phyloP scores from a whole-genome alignment of 2,329 filamentous ascomycete genomes.

The Atkinsonella texensis region DNA sequence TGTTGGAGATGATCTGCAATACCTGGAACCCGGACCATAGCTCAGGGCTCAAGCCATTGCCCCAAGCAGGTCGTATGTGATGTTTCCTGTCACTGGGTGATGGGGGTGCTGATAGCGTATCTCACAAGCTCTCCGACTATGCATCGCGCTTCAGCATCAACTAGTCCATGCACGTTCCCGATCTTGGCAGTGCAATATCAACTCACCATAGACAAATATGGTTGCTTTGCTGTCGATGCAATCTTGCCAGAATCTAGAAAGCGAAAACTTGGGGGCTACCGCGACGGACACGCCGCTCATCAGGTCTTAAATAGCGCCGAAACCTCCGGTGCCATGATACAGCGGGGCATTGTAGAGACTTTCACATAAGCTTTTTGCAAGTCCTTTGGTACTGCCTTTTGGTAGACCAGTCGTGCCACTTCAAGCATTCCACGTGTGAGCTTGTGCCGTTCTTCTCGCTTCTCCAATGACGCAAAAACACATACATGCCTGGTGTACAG shows the following conservation, averaged over 20 bases:
- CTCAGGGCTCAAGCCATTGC: constrained; percentile 7
- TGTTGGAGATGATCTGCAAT: neutral
- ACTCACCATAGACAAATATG: constrained; percentile 5
- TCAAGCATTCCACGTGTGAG: neutral
- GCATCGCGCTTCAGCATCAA: neutral
- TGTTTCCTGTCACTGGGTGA: constrained; percentile 4
- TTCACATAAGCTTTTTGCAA: neutral
- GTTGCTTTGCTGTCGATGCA: constrained; percentile 7
- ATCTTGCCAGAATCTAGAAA: constrained; percentile 7
- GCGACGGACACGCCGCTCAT: constrained; percentile 6
- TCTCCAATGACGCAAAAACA: neutral
- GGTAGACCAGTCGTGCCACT: constrained; percentile 7
- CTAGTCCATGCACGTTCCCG: neutral
- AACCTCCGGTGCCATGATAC: constrained; percentile 7
- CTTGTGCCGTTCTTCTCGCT: neutral
- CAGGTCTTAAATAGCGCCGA: constrained; percentile 1
- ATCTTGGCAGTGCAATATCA: neutral
- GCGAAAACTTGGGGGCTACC: constrained; percentile 5
- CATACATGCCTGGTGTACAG: constrained; percentile 5
- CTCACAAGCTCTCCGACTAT: constrained; percentile 5
- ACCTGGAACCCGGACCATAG: constrained; percentile 6
- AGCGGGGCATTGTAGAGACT: neutral
- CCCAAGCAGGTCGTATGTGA: constrained; percentile 4
- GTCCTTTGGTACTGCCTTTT: constrained; percentile 2
- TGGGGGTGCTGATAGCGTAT: constrained; percentile 4